A percentile compares a stretch with the other conserved stretches of the same genome.
phyloP scores from a whole-genome alignment of 345 rosid species.

The Eucalyptus caleyi region DNA sequence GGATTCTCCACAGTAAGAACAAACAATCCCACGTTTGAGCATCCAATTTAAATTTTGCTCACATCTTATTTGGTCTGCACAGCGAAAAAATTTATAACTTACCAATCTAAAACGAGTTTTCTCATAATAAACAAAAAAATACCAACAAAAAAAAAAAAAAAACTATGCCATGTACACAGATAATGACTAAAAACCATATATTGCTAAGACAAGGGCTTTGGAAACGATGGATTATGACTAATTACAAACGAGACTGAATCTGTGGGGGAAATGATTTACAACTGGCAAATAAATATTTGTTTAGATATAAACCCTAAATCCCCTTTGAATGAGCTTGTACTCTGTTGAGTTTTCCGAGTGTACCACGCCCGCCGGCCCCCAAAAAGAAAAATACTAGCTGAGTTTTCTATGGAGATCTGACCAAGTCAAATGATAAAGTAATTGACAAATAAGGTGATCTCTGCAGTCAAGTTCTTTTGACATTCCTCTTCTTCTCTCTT shows the following conservation, averaged over 20 bases:
- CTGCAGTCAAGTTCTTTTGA: neutral
- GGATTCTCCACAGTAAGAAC: neutral
- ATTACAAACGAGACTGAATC: neutral
- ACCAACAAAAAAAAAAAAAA: neutral
- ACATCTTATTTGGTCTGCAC: neutral
- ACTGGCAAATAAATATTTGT: neutral
- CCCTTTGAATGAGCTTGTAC: neutral
- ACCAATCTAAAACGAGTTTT: neutral
- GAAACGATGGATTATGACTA: neutral
- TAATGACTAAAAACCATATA: neutral
- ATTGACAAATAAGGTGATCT: neutral
- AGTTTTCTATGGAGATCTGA: neutral
- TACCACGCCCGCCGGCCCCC: neutral
- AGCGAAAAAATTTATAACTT: neutral
- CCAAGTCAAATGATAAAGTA: neutral
- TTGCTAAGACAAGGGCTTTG: neutral
- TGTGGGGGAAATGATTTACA: neutral
- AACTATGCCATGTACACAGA: neutral
- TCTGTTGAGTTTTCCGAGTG: neutral
- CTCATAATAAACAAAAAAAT: neutral
- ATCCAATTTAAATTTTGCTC: neutral
- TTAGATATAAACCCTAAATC: neutral
- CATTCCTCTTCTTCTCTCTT: neutral
- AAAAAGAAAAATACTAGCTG: neutral
- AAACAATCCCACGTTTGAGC: neutral